Percentiles rank a stretch among this genome's conserved stretches.
phyloP scores from a whole-genome alignment of 129 eudicot species.

The Escallonia rubra region DNA sequence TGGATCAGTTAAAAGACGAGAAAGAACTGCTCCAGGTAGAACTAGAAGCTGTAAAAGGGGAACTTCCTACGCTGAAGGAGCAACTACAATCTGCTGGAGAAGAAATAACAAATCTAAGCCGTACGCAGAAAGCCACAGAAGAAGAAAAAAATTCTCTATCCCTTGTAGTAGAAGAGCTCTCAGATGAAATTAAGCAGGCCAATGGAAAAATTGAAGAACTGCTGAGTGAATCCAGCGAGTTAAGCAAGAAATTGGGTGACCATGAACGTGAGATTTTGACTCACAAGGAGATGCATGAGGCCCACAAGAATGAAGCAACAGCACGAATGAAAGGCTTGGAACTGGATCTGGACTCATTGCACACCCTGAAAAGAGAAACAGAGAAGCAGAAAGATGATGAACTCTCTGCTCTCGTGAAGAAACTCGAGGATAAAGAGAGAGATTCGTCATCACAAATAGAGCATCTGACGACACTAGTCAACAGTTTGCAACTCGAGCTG shows the following conservation, averaged over 20 bases:
- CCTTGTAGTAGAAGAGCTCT: slow-evolving; percentile 36
- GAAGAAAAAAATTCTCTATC: slow-evolving; percentile 50
- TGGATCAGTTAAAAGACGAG: slow-evolving; percentile 39
- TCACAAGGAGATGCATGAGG: slow-evolving; percentile 49
- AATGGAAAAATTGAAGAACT: slow-evolving; percentile 49
- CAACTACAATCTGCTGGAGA: slow-evolving; percentile 36
- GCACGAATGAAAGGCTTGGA: slow-evolving; percentile 50
- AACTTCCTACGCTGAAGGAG: slow-evolving; percentile 24
- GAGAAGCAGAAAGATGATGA: slow-evolving; percentile 66
- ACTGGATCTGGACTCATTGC: slow-evolving; percentile 48
- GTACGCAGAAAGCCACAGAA: slow-evolving; percentile 35
- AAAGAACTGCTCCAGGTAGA: slow-evolving; percentile 41
- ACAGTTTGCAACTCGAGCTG: slow-evolving; percentile 3
- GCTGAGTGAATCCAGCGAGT: slow-evolving; percentile 38
- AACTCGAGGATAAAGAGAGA: slow-evolving; percentile 42
- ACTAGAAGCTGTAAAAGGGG: slow-evolving; percentile 23
- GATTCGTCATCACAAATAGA: slow-evolving; percentile 36
- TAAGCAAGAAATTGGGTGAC: slow-evolving; percentile 38
- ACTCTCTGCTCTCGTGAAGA: slow-evolving; percentile 47
- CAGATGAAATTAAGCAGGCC: slow-evolving; percentile 38
- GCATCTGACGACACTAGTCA: slow-evolving; percentile 22
- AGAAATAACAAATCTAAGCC: slow-evolving; percentile 33
- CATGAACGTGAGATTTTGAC: slow-evolving; percentile 50
- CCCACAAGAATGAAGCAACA: slow-evolving; percentile 60
- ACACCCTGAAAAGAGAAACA: slow-evolving; percentile 41